These are phyloP conservation scores for Incumbomyces delicatus DNA, from an alignment of 2,329 filamentous ascomycete species.

Conservation along the genomic window DNA sequence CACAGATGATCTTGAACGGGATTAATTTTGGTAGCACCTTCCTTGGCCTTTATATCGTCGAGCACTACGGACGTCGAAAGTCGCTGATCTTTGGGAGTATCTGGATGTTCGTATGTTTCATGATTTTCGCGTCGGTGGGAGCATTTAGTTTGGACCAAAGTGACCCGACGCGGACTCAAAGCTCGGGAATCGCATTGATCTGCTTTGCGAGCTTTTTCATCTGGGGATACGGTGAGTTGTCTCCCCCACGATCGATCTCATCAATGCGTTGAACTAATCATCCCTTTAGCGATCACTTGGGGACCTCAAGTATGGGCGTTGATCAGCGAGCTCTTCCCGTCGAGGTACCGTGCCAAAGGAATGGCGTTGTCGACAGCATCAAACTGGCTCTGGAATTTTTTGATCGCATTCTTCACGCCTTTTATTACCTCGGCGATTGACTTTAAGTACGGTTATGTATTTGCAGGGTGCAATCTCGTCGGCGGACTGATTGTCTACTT, in stretches of 20 bases:
- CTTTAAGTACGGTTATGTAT: constrained; percentile 69
- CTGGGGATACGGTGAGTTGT: constrained; percentile 49
- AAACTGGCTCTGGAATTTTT: constrained; percentile 58
- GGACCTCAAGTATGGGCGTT: constrained; percentile 74
- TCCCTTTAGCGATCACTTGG: constrained; percentile 50
- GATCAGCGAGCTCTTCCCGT: constrained; percentile 70
- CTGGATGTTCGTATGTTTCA: constrained; percentile 58
- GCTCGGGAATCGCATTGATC: constrained; percentile 63
- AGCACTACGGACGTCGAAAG: constrained; percentile 57
- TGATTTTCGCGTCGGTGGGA: constrained; percentile 47
- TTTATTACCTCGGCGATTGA: constrained; percentile 46
- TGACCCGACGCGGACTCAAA: constrained; percentile 33
- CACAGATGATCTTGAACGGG: constrained; percentile 56
- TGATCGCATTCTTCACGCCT: constrained; percentile 32
- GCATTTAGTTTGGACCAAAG: constrained; percentile 32
- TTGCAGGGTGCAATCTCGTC: constrained; percentile 60
- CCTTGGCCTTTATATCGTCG: constrained; percentile 57
- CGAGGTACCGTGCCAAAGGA: constrained; percentile 78
- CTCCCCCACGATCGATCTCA: no score
- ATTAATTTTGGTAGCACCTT: constrained; percentile 55
- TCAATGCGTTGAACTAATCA: no score
- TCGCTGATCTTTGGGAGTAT: constrained; percentile 56
- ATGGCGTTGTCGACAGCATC: constrained; percentile 77
- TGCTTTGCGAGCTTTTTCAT: constrained; percentile 67
- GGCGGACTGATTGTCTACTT: constrained; percentile 62